Percentiles rank a stretch among this genome's conserved stretches.
These are phyloP conservation scores for Cyberlindnera samutprakarnensis DNA, from an alignment of 805 yeast species.

Conservation along the genomic window DNA sequence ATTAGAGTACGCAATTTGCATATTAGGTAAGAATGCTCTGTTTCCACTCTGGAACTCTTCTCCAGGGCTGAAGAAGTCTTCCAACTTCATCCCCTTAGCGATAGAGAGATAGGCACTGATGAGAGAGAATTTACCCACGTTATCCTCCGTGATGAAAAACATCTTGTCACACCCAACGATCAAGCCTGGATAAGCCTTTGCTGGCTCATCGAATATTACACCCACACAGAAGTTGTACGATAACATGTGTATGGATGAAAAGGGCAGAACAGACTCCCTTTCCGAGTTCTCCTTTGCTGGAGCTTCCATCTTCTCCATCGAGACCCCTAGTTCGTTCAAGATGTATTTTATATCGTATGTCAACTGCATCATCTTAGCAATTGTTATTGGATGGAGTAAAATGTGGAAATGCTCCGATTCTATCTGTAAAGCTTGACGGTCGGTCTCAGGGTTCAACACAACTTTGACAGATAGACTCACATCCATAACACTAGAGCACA, in stretches of 20 bases:
- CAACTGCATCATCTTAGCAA: conserved; percentile 26
- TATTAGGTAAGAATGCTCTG: conserved; percentile 60
- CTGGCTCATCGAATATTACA: conserved; percentile 55
- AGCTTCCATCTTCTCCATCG: background rate
- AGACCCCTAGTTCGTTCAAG: background rate
- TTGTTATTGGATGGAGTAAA: conserved; percentile 45
- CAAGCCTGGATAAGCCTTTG: conserved; percentile 53
- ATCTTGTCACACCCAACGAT: conserved; percentile 71
- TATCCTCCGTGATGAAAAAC: conserved; percentile 54
- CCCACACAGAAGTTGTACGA: conserved; percentile 69
- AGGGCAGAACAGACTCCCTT: too few species aligned
- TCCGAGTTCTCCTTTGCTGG: conserved; percentile 2
- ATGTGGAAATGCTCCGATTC: conserved; percentile 53
- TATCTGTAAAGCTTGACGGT: conserved; percentile 41
- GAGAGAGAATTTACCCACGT: conserved; percentile 59
- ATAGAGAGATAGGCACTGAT: conserved; percentile 64
- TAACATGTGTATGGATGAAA: conserved; percentile 47
- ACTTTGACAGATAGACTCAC: conserved; percentile 37
- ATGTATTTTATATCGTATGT: conserved; percentile 6
- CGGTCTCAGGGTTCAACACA: conserved; percentile 28
- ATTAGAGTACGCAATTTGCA: conserved; percentile 40
- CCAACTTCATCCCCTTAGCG: conserved; percentile 52
- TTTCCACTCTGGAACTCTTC: conserved; percentile 43
- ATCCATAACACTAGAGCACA: conserved; percentile 37
- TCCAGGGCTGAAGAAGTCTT: conserved; percentile 38